phyloP scores from a whole-genome alignment of 768 basidiomycete genomes.

The Serendipita sp. region DNA sequence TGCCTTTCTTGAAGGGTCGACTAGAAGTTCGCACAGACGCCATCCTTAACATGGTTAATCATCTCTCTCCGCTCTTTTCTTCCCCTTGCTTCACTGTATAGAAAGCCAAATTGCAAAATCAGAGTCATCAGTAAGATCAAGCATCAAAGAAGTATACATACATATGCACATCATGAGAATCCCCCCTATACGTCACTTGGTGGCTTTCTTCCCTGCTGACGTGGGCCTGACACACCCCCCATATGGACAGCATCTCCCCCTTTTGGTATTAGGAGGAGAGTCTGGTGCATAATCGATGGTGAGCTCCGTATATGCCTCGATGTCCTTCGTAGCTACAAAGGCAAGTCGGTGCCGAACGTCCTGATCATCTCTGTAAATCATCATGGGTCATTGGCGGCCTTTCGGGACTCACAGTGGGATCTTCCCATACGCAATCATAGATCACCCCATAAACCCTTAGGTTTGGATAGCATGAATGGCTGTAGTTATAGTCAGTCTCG shows the following conservation, averaged over 20 bases:
- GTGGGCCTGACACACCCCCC: neutral
- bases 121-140: too few species aligned
- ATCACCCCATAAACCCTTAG: constrained; percentile 39
- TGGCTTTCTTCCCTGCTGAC: neutral
- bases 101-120: too few species aligned
- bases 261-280: neutral
- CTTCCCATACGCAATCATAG: constrained; percentile 38
- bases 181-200: too few species aligned
- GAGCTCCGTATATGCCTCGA: constrained; percentile 37
- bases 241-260: neutral
- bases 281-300: constrained; percentile 49
- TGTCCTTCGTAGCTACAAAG: constrained; percentile 34
- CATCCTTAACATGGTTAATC: too few species aligned
- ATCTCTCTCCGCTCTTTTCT: too few species aligned
- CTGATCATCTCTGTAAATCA: neutral
- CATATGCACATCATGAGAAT: too few species aligned
- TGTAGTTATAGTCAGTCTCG: constrained; percentile 16
- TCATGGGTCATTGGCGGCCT: neutral
- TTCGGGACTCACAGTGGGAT: constrained; percentile 10
- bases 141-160: too few species aligned
- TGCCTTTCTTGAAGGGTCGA: too few species aligned
- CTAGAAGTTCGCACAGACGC: too few species aligned
- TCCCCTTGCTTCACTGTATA: too few species aligned
- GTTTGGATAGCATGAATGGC: constrained; percentile 55
- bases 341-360: constrained; percentile 42